phyloP scores from a whole-genome alignment of 2,329 filamentous ascomycete species.

The Exserohilum turcica region DNA sequence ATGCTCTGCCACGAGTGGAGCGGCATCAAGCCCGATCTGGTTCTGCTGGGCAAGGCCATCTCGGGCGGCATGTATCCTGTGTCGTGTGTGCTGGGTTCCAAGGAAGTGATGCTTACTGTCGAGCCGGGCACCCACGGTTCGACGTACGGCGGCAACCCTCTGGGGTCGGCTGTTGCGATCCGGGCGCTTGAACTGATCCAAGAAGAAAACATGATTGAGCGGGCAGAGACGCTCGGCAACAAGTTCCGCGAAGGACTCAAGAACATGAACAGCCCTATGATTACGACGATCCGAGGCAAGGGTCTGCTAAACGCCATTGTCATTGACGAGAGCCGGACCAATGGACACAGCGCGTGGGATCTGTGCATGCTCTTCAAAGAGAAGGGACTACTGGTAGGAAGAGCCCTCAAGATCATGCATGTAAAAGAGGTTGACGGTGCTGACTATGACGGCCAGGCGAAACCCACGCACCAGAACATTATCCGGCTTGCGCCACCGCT shows the following conservation, averaged over 20 bases:
- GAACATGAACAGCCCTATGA: constrained; percentile 77
- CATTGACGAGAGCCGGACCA: constrained; percentile 86
- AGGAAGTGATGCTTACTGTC: constrained; percentile 92
- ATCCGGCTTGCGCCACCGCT: constrained; percentile 96
- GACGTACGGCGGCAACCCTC: constrained; percentile 96
- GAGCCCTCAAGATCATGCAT: constrained; percentile 50
- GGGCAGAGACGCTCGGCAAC: constrained; percentile 79
- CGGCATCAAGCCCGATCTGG: constrained; percentile 91
- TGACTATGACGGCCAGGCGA: constrained; percentile 67
- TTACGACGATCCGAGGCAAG: constrained; percentile 85
- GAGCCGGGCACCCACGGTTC: constrained; percentile 97
- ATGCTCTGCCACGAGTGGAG: constrained; percentile 96
- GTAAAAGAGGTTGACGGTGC: constrained; percentile 29
- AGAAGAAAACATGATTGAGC: constrained; percentile 85
- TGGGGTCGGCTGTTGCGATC: constrained; percentile 94
- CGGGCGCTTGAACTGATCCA: constrained; percentile 91
- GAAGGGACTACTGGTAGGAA: constrained; percentile 85
- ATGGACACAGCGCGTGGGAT: constrained; percentile 91
- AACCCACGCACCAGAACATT: constrained; percentile 98
- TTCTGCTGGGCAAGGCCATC: constrained; percentile 95
- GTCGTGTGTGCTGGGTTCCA: constrained; percentile 83
- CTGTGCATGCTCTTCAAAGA: constrained; percentile 93
- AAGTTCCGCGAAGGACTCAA: constrained; percentile 80
- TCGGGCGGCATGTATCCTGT: constrained; percentile 99
- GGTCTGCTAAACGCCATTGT: constrained; percentile 94